Conservation (phyloP, 495 filamentous ascomycete genomes). For the Daldinia concentrica region DNA sequence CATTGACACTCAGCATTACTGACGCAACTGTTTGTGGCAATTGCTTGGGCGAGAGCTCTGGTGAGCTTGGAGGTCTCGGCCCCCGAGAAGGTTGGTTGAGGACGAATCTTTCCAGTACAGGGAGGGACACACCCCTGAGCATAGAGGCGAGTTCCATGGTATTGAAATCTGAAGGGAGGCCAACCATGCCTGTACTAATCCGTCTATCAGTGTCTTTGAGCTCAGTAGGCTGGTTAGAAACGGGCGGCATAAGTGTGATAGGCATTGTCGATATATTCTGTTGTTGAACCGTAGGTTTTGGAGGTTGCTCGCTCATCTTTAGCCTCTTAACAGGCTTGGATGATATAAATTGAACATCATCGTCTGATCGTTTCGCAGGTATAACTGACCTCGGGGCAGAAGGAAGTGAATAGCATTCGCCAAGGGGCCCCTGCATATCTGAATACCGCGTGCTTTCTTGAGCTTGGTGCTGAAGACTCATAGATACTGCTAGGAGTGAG, state of each 20-base stretch:
- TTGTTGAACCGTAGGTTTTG: constrained; percentile 7
- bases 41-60: constrained; percentile 48
- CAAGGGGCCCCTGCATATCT: not conserved
- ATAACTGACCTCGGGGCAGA: constrained; percentile 11
- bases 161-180: constrained; percentile 41
- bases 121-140: constrained; percentile 47
- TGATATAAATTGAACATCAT: constrained; percentile 58
- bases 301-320: constrained; percentile 41
- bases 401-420: constrained; percentile 7
- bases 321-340: constrained; percentile 54
- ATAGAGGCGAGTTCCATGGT: constrained; percentile 36
- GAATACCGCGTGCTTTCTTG: constrained; percentile 3
- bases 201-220: constrained; percentile 39
- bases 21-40: constrained; percentile 36
- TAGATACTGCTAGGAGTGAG: constrained; percentile 17
- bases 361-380: constrained; percentile 46
- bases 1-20: constrained; percentile 1
- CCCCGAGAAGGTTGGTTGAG: constrained; percentile 41
- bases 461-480: constrained; percentile 2
- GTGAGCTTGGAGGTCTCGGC: constrained; percentile 37
- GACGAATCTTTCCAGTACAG: constrained; percentile 43
- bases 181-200: constrained; percentile 50
- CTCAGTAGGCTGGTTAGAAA: constrained; percentile 12
- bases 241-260: constrained; percentile 2
- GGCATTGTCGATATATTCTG: constrained; percentile 8